These are phyloP conservation scores for Salinomyces thailandicus DNA, from an alignment of 2,329 filamentous ascomycete species.

Conservation along the genomic window DNA sequence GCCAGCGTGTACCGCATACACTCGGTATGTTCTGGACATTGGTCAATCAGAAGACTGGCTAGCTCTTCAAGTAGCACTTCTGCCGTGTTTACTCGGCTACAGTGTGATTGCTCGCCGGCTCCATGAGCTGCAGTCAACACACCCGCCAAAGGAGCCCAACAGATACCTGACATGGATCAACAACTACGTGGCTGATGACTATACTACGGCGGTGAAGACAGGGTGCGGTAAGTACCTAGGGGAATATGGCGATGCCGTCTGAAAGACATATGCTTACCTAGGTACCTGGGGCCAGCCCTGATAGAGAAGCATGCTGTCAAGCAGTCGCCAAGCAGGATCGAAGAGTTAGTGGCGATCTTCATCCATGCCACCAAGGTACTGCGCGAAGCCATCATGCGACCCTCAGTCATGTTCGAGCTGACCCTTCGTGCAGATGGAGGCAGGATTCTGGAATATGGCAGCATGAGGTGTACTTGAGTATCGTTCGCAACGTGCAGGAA, in stretches of 20 bases:
- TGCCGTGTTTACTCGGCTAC: slow-evolving; percentile 86
- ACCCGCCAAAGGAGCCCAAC: slow-evolving; percentile 18
- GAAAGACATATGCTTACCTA: no score
- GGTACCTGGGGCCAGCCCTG: slow-evolving; percentile 44
- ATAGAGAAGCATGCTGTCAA: slow-evolving; percentile 64
- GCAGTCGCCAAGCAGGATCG: slow-evolving; percentile 64
- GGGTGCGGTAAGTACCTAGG: slow-evolving; percentile 50
- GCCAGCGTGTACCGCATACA: slow-evolving; percentile 64
- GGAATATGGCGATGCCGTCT: slow-evolving; percentile 5
- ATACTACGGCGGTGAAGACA: slow-evolving; percentile 57
- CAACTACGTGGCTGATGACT: slow-evolving; percentile 77
- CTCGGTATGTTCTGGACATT: slow-evolving; percentile 72
- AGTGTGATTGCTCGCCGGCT: slow-evolving; percentile 65
- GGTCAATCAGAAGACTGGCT: slow-evolving; percentile 83
- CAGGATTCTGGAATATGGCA: slow-evolving; percentile 64
- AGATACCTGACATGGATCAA: slow-evolving; percentile 85
- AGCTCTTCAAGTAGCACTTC: slow-evolving; percentile 70
- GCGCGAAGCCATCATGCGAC: neutral
- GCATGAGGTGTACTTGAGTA: no score
- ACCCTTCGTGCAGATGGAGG: slow-evolving; percentile 62
- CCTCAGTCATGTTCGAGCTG: no score
- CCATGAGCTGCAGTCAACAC: slow-evolving; percentile 48
- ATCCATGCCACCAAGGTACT: slow-evolving; percentile 70
- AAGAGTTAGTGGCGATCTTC: slow-evolving; percentile 76
- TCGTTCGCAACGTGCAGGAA: no score